These are phyloP conservation scores for Mycena polygramma DNA, from an alignment of 768 basidiomycete species.

Conservation along the genomic window DNA sequence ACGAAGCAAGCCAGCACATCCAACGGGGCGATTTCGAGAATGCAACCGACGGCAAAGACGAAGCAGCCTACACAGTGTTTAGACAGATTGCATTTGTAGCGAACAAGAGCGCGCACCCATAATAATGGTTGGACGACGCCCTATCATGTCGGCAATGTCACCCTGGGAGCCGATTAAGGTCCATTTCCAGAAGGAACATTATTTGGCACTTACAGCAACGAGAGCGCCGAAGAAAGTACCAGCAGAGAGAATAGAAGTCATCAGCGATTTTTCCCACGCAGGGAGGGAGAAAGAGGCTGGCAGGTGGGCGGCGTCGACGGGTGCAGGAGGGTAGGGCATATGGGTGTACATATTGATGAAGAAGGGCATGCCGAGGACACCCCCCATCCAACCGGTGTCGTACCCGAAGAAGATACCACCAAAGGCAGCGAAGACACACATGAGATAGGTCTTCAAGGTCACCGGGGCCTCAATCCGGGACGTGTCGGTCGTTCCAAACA, in stretches of 20 bases:
- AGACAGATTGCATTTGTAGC: too few species aligned
- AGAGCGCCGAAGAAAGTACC: constrained; percentile 90
- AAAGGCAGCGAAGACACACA: constrained; percentile 56
- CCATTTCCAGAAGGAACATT: constrained; percentile 19
- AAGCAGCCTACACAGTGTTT: constrained; percentile 55
- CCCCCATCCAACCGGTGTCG: constrained; percentile 88
- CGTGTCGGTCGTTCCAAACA: constrained; percentile 31
- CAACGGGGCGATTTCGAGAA: constrained; percentile 72
- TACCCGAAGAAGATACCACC: constrained; percentile 73
- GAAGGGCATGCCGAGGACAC: constrained; percentile 76
- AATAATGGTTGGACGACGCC: constrained; percentile 73
- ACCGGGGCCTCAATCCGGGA: constrained; percentile 36
- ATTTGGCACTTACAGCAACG: constrained; percentile 50
- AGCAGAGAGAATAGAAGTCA: constrained; percentile 80
- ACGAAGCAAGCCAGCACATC: constrained; percentile 41
- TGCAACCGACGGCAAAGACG: constrained; percentile 73
- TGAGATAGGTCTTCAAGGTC: constrained; percentile 33
- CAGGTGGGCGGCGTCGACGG: constrained; percentile 5
- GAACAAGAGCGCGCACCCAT: constrained; percentile 32
- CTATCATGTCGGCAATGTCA: constrained; percentile 59
- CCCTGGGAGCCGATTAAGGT: not conserved
- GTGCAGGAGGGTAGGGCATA: constrained; percentile 6
- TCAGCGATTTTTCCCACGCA: constrained; percentile 61
- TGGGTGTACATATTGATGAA: constrained; percentile 55
- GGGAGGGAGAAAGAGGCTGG: constrained; percentile 54